Conservation (phyloP, 495 filamentous ascomycete species). For the Podospora didyma region DNA sequence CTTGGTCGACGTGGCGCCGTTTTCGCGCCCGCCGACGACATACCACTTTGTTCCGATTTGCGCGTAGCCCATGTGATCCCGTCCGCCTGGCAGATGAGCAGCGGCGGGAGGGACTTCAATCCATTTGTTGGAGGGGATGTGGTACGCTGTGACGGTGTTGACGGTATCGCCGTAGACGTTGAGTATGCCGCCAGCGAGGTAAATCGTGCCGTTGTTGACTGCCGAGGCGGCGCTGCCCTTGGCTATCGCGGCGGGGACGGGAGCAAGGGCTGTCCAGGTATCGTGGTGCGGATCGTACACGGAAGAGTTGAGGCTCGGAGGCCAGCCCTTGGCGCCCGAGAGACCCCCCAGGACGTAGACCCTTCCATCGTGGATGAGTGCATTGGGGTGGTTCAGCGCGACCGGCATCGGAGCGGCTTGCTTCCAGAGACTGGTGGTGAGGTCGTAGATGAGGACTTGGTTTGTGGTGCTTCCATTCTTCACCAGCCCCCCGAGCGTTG, state of each 20-base stretch:
- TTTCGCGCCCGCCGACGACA: constrained; percentile 28
- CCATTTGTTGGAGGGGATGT: too few species aligned
- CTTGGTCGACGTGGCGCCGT: constrained; percentile 17
- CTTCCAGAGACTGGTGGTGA: constrained; percentile 22
- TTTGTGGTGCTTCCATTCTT: background rate
- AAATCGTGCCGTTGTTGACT: too few species aligned
- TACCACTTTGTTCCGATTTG: constrained; percentile 30
- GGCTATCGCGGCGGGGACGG: too few species aligned
- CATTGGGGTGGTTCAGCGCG: constrained; percentile 30
- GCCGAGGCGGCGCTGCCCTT: too few species aligned
- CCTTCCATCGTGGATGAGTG: constrained; percentile 2
- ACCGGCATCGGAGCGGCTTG: constrained; percentile 19
- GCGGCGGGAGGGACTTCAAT: background rate
- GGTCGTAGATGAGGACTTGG: constrained; percentile 15
- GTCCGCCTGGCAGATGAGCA: too few species aligned
- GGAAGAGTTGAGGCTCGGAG: too few species aligned
- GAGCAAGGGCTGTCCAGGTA: too few species aligned
- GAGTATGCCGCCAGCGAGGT: too few species aligned
- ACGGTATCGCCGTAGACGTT: too few species aligned
- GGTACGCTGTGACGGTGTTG: too few species aligned
- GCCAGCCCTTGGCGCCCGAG: background rate
- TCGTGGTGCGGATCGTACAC: too few species aligned
- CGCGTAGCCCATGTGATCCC: constrained; percentile 1
- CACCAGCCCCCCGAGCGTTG: background rate
- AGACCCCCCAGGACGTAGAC: constrained; percentile 2